Evolutionary conservation across 164 flowering plant species (phyloP).

Genomic region (Cinnamomum chago): DNA sequence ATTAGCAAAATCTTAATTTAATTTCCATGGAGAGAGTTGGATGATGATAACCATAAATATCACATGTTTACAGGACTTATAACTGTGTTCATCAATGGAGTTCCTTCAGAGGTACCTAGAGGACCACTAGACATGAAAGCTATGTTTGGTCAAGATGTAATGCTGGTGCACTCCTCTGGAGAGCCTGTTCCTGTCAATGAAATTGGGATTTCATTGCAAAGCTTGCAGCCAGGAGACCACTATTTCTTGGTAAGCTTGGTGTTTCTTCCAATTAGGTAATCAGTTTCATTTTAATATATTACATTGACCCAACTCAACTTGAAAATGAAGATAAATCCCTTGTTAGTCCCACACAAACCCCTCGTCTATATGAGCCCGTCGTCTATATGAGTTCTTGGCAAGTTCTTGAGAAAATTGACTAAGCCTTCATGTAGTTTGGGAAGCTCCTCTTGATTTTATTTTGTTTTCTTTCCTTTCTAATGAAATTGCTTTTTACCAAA

Average conservation of each 20-base stretch:
- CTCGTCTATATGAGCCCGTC: too few relatives aligned
- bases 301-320: too few relatives aligned
- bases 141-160: slow-evolving; percentile 67
- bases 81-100: slow-evolving; percentile 81
- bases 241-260: slow-evolving; percentile 67
- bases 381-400: too few relatives aligned
- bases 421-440: too few relatives aligned
- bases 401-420: too few relatives aligned
- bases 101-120: slow-evolving; percentile 62
- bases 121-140: slow-evolving; percentile 68
- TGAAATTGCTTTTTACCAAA: too few relatives aligned
- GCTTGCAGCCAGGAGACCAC: slow-evolving; percentile 84
- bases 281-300: too few relatives aligned
- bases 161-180: slow-evolving; percentile 83
- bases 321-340: too few relatives aligned
- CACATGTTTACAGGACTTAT: slow-evolving; percentile 39
- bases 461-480: too few relatives aligned
- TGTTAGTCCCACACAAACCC: too few relatives aligned
- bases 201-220: slow-evolving; percentile 51
- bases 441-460: too few relatives aligned
- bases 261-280: not conserved
- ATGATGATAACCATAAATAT: not conserved
- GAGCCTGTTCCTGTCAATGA: slow-evolving; percentile 60
- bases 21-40: slow-evolving; percentile 11
- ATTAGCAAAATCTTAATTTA: not conserved